Conservation (phyloP, 2,329 filamentous ascomycete genomes). For the Arthrinium puccinioides region DNA sequence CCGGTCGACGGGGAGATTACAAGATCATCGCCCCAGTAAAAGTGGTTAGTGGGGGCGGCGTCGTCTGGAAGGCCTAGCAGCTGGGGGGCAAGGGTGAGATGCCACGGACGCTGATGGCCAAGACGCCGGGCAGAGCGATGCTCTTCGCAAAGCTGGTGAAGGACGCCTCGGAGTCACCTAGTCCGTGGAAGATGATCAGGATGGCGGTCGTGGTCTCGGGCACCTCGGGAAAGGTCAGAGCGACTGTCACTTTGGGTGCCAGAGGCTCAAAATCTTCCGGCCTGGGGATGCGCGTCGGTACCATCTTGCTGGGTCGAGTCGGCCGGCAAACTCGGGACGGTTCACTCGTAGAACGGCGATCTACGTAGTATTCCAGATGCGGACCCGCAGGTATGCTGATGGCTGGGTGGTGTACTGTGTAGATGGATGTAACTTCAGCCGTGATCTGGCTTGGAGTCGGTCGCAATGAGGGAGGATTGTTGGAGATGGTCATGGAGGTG, state of each 20-base stretch:
- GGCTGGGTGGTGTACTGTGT: too few relatives aligned
- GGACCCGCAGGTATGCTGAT: too few relatives aligned
- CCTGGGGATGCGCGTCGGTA: slow-evolving; percentile 41
- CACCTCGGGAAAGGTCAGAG: slow-evolving; percentile 42
- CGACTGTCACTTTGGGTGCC: slow-evolving; percentile 31
- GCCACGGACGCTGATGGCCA: slow-evolving; percentile 67
- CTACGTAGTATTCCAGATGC: too few relatives aligned
- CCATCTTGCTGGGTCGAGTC: slow-evolving; percentile 24
- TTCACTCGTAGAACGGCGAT: too few relatives aligned
- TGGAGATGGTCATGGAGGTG: too few relatives aligned
- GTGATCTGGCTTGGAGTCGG: too few relatives aligned
- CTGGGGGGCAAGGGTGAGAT: slow-evolving; percentile 61
- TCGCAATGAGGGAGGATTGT: too few relatives aligned
- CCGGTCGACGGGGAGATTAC: slow-evolving; percentile 41
- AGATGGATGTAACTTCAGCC: too few relatives aligned
- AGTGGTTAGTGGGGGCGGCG: slow-evolving; percentile 25
- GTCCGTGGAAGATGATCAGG: slow-evolving; percentile 75
- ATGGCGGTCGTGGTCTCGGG: slow-evolving; percentile 63
- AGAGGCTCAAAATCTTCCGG: slow-evolving; percentile 41
- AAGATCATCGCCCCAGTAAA: slow-evolving; percentile 64
- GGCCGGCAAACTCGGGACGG: too few relatives aligned
- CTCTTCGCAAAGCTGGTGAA: slow-evolving; percentile 64
- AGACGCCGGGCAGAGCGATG: slow-evolving; percentile 69
- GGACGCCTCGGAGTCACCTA: slow-evolving; percentile 66
- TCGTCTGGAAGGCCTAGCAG: slow-evolving; percentile 40